These are phyloP conservation scores for Aurifilum marmelostoma DNA, from an alignment of 2,329 filamentous ascomycete species.

Conservation along the genomic window DNA sequence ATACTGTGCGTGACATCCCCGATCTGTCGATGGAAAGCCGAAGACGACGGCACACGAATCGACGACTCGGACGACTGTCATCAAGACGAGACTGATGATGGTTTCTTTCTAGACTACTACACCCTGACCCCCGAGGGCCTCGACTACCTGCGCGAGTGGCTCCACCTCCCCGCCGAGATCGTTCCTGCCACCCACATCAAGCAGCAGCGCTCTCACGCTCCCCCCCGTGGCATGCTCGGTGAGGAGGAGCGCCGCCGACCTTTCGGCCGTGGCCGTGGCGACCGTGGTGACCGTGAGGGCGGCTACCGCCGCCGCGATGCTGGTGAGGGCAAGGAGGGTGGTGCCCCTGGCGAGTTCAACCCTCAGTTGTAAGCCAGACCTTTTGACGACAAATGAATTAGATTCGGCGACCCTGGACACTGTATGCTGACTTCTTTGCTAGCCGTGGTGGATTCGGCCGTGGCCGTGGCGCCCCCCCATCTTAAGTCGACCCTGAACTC, in stretches of 20 bases:
- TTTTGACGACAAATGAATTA: constrained; percentile 15
- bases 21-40: background rate
- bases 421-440: constrained; percentile 37
- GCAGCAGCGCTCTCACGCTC: constrained; percentile 98
- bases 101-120: constrained; percentile 75
- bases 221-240: constrained; percentile 97
- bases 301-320: constrained; percentile 91
- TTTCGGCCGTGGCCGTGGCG: constrained; percentile 71
- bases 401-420: constrained; percentile 42
- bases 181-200: constrained; percentile 99
- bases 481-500: constrained; percentile 53
- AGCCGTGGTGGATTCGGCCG: constrained; percentile 86
- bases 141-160: constrained; percentile 99
- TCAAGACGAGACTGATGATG: constrained; percentile 8
- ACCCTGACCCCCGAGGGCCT: constrained; percentile 99
- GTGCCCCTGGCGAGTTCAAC: constrained; percentile 88
- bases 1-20: constrained; percentile 60
- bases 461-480: constrained; percentile 79
- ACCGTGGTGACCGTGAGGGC: constrained; percentile 82
- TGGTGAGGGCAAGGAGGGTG: constrained; percentile 87
- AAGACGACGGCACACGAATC: background rate
- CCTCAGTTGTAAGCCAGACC: constrained; percentile 73
- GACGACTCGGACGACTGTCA: background rate
- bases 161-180: constrained; percentile 99
- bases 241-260: constrained; percentile 79